Percentiles rank a stretch among this genome's conserved stretches.
These are phyloP conservation scores for Cyberlindnera subsufficiens DNA, from an alignment of 805 yeast genomes.

Conservation along the genomic window DNA sequence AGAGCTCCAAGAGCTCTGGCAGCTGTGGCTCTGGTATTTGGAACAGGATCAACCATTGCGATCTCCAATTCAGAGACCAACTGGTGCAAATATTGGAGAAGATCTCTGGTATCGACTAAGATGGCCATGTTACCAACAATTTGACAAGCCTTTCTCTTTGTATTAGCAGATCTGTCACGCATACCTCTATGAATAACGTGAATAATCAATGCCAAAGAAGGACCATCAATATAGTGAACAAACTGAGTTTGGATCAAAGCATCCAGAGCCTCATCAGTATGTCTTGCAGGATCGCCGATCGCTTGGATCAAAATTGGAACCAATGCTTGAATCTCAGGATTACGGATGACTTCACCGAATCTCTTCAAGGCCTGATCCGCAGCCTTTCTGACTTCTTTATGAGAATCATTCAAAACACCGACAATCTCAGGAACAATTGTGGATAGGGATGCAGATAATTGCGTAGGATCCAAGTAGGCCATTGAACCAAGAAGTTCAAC, in stretches of 20 bases:
- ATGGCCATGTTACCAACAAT: slow-evolving; percentile 99
- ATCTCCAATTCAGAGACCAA: slow-evolving; percentile 78
- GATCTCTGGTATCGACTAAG: slow-evolving; percentile 81
- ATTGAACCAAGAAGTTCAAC: slow-evolving; percentile 94
- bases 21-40: slow-evolving; percentile 94
- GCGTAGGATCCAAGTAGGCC: slow-evolving; percentile 96
- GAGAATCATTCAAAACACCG: slow-evolving; percentile 89
- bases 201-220: slow-evolving; percentile 89
- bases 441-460: slow-evolving; percentile 82
- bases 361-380: slow-evolving; percentile 84
- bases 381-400: slow-evolving; percentile 93
- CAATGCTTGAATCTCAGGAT: slow-evolving; percentile 91
- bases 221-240: slow-evolving; percentile 97
- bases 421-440: slow-evolving; percentile 95
- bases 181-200: slow-evolving; percentile 95
- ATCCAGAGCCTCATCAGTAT: slow-evolving; percentile 85
- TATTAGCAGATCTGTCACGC: slow-evolving; percentile 88
- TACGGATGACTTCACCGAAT: slow-evolving; percentile 95
- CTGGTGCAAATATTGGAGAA: slow-evolving; percentile 74
- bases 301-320: slow-evolving; percentile 88
- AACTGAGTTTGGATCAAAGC: slow-evolving; percentile 85
- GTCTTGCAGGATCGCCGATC: slow-evolving; percentile 90
- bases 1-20: slow-evolving; percentile 95
- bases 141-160: slow-evolving; percentile 92
- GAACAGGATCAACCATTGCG: slow-evolving; percentile 98